These are phyloP conservation scores for Sugiyamaella marilandica DNA, from an alignment of 805 yeast species.

Conservation along the genomic window DNA sequence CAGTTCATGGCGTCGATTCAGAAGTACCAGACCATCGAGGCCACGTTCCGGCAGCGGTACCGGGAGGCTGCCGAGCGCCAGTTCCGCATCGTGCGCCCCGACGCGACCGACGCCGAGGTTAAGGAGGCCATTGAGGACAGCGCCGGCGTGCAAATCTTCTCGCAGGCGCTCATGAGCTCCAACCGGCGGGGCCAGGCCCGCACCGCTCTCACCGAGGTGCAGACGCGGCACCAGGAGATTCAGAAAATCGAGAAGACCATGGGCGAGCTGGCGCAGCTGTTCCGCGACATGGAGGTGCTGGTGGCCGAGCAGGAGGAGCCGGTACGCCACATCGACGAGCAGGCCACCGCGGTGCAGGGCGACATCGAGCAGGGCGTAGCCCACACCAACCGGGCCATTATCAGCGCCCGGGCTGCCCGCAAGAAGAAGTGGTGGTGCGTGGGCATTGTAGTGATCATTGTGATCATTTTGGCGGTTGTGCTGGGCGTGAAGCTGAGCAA, in stretches of 20 bases:
- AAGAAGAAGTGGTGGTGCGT: slow-evolving; percentile 85
- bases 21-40: slow-evolving; percentile 81
- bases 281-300: slow-evolving; percentile 93
- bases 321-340: slow-evolving; percentile 75
- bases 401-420: slow-evolving; percentile 83
- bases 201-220: slow-evolving; percentile 92
- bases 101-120: slow-evolving; percentile 68
- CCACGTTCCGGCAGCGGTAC: slow-evolving; percentile 76
- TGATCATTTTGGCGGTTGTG: slow-evolving; percentile 28
- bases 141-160: slow-evolving; percentile 83
- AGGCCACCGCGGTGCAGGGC: slow-evolving; percentile 75
- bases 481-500: slow-evolving; percentile 19
- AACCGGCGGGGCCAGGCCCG: slow-evolving; percentile 66
- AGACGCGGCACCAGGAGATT: slow-evolving; percentile 90
- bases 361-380: slow-evolving; percentile 94
- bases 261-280: slow-evolving; percentile 91
- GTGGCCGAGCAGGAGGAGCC: slow-evolving; percentile 93
- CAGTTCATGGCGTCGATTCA: slow-evolving; percentile 82
- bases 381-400: slow-evolving; percentile 86
- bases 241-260: slow-evolving; percentile 91
- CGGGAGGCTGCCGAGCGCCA: slow-evolving; percentile 88
- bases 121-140: slow-evolving; percentile 79
- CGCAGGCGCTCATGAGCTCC: slow-evolving; percentile 59
- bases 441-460: slow-evolving; percentile 41
- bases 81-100: slow-evolving; percentile 62